Evolutionary conservation across 768 basidiomycete genomes (phyloP).

Genomic region (Pleurotus sapidus): DNA sequence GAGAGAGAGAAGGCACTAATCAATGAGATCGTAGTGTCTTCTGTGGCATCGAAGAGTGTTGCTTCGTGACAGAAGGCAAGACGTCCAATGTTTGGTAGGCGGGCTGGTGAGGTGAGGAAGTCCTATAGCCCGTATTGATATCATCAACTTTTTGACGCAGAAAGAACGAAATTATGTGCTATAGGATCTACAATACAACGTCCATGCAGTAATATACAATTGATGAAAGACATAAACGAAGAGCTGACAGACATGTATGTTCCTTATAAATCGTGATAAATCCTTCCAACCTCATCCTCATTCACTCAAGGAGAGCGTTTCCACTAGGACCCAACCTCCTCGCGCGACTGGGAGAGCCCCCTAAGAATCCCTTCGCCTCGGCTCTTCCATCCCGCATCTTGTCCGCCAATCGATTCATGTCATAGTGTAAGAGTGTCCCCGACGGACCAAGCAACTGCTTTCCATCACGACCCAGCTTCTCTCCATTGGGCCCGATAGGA

Average conservation of each 20-base stretch:
- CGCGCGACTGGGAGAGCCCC: not conserved
- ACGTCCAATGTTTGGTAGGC: too few species aligned
- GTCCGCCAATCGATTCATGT: not conserved
- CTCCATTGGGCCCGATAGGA: slow-evolving; percentile 2
- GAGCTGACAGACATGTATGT: too few species aligned
- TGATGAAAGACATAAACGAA: too few species aligned
- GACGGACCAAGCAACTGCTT: not conserved
- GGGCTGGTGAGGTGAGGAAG: too few species aligned
- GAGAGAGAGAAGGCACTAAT: slow-evolving; percentile 38
- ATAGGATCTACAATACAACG: too few species aligned
- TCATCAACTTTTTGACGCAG: too few species aligned
- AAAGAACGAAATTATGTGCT: too few species aligned
- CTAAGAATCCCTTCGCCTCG: not conserved
- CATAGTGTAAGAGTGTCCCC: slow-evolving; percentile 4
- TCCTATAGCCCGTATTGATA: too few species aligned
- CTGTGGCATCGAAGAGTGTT: slow-evolving; percentile 81
- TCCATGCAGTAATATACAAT: too few species aligned
- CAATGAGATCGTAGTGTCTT: slow-evolving; percentile 70
- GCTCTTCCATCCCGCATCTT: not conserved
- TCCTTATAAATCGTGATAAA: too few species aligned
- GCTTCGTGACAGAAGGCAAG: slow-evolving; percentile 18
- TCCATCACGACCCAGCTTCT: slow-evolving; percentile 1
- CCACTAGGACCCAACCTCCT: not conserved
- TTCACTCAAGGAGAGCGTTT: not conserved
- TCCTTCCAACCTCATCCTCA: not conserved